Evolutionary conservation across 345 rosid species (phyloP).

Genomic region (Excoecaria agallocha): DNA sequence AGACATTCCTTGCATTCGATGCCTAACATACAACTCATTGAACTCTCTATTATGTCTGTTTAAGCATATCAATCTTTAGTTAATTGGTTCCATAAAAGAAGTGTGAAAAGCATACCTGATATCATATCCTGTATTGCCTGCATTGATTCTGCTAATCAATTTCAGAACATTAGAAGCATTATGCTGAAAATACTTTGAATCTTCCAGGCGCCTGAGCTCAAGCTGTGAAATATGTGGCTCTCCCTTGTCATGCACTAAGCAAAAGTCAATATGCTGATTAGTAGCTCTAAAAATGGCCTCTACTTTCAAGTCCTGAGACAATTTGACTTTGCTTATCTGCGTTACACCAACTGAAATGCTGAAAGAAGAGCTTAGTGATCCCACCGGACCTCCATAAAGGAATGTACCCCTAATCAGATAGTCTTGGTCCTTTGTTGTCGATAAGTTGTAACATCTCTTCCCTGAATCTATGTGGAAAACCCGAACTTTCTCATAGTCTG

Average conservation of each 20-base stretch:
- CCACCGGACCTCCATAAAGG: constrained; percentile 20
- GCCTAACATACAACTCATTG: neutral
- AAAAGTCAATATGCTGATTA: constrained; percentile 35
- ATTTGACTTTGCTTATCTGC: constrained; percentile 31
- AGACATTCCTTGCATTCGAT: neutral
- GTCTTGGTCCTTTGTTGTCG: constrained; percentile 29
- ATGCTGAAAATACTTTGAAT: constrained; percentile 33
- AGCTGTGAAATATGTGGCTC: constrained; percentile 48
- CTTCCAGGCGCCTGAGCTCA: constrained; percentile 49
- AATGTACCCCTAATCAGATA: constrained; percentile 52
- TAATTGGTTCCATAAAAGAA: neutral
- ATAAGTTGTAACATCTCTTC: constrained; percentile 51
- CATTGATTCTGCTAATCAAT: constrained; percentile 42
- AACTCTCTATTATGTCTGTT: neutral
- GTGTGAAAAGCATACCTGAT: constrained; percentile 39
- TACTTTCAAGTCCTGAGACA: constrained; percentile 23
- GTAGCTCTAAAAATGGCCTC: constrained; percentile 52
- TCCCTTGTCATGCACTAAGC: constrained; percentile 41
- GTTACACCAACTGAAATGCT: constrained; percentile 44
- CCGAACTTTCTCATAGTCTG: constrained; percentile 32
- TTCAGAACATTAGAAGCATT: constrained; percentile 35
- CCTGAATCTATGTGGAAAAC: constrained; percentile 35
- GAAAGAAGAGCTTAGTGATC: constrained; percentile 18
- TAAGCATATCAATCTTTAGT: neutral
- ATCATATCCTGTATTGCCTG: constrained; percentile 29